These are phyloP conservation scores for Amniculicola lignicola DNA, from an alignment of 495 filamentous ascomycete genomes.

Conservation along the genomic window DNA sequence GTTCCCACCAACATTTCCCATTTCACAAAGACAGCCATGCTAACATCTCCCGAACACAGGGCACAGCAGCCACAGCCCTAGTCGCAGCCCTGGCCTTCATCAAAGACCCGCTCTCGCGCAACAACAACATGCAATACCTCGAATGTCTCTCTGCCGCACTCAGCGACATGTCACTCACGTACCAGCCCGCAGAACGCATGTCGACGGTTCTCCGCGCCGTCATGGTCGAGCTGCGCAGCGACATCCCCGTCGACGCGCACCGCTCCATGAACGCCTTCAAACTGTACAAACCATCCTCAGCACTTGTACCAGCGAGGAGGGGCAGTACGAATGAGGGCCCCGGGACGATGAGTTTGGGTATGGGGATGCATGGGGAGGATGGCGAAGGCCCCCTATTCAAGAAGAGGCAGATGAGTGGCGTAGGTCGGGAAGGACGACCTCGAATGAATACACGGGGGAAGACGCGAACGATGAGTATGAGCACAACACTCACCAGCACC, in stretches of 20 bases:
- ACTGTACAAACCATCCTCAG: constrained; percentile 23
- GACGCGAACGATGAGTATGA: constrained; percentile 14
- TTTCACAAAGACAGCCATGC: background rate
- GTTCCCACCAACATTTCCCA: background rate
- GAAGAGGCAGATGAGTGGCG: constrained; percentile 30
- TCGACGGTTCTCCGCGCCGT: constrained; percentile 36
- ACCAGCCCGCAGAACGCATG: constrained; percentile 42
- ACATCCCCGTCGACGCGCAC: constrained; percentile 3
- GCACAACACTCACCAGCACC: constrained; percentile 12
- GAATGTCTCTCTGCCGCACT: constrained; percentile 38
- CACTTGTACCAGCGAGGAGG: constrained; percentile 35
- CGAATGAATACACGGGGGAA: constrained; percentile 15
- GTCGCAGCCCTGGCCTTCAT: constrained; percentile 52
- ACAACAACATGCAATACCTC: constrained; percentile 42
- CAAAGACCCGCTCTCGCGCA: constrained; percentile 41
- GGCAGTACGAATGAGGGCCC: constrained; percentile 26
- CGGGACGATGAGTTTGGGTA: no score
- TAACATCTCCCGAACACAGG: constrained; percentile 19
- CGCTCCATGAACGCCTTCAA: constrained; percentile 1
- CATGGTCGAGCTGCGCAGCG: constrained; percentile 38
- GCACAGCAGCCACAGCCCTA: constrained; percentile 51
- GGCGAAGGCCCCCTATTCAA: constrained; percentile 31
- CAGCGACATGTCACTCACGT: constrained; percentile 38
- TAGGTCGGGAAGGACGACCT: no score
- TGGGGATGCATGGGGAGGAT: no score